Conservation (phyloP, 2,329 filamentous ascomycete species). For the Phaeosphaeriaceae sp. region DNA sequence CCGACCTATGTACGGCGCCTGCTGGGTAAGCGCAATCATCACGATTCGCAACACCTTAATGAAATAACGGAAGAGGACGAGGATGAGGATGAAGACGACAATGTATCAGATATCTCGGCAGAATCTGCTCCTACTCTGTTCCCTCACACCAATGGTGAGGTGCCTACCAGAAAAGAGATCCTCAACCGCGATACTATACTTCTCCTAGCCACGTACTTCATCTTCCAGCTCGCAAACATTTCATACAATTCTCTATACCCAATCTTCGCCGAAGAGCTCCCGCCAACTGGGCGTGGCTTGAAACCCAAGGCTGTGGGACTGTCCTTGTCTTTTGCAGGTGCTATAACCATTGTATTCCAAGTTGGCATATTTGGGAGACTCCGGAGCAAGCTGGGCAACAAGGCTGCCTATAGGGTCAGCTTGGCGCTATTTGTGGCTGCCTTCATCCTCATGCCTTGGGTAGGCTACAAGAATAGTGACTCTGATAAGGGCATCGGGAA, state of each 20-base stretch:
- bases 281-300: conserved; percentile 78
- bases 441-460: conserved; percentile 87
- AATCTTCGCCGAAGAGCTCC: conserved; percentile 79
- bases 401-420: conserved; percentile 79
- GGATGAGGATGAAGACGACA: conserved; percentile 52
- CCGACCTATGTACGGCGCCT: conserved; percentile 64
- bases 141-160: conserved; percentile 47
- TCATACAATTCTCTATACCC: conserved; percentile 95
- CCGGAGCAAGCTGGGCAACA: conserved; percentile 81
- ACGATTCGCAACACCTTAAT: conserved; percentile 29
- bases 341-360: conserved; percentile 89
- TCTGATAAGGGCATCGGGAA: conserved; percentile 59
- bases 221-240: conserved; percentile 93
- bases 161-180: conserved; percentile 64
- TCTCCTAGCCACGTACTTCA: conserved; percentile 82
- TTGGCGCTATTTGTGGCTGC: conserved; percentile 80
- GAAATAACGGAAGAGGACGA: conserved; percentile 44
- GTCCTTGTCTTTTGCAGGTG: conserved; percentile 81
- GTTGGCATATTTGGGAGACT: conserved; percentile 81
- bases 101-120: conserved; percentile 45
- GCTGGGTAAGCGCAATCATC: conserved; percentile 32
- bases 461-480: conserved; percentile 74
- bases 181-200: conserved; percentile 82
- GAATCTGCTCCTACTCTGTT: conserved; percentile 49
- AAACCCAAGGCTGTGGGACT: conserved; percentile 82